Evolutionary conservation across 2,329 filamentous ascomycete species (phyloP).

Genomic region (Phialocephala subalpina): DNA sequence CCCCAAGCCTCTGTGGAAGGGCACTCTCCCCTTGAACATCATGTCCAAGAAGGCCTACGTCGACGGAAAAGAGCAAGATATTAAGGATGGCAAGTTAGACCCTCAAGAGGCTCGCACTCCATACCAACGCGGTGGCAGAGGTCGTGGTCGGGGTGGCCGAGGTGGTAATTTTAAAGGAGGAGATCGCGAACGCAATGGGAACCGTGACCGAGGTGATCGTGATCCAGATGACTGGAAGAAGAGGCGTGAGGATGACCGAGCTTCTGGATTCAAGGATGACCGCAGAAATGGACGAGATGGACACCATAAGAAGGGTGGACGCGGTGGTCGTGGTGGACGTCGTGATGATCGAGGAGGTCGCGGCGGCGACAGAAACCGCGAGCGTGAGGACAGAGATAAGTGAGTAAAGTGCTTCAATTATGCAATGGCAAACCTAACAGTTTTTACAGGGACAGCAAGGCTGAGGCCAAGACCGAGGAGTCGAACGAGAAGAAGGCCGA

Average conservation of each 20-base stretch:
- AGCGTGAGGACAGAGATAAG: conserved; percentile 45
- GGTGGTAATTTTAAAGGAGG: conserved; percentile 19
- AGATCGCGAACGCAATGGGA: conserved; percentile 22
- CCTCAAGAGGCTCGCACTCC: conserved; percentile 52
- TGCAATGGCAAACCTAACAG: conserved; percentile 24
- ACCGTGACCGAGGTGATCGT: conserved; percentile 41
- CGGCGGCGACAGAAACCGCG: conserved; percentile 46
- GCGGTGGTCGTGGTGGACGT: conserved; percentile 52
- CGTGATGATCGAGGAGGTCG: conserved; percentile 49
- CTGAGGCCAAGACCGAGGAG: conserved; percentile 30
- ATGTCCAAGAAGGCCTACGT: conserved; percentile 91
- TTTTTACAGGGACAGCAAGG: conserved; percentile 28
- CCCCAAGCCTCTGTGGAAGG: conserved; percentile 85
- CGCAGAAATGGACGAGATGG: conserved; percentile 47
- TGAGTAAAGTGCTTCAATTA: conserved; percentile 24
- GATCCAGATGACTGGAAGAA: conserved; percentile 70
- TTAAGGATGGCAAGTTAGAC: conserved; percentile 73
- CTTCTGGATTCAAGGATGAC: conserved; percentile 60
- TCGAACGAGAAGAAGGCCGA: conserved; percentile 36
- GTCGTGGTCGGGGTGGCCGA: conserved; percentile 25
- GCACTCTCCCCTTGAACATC: conserved; percentile 73
- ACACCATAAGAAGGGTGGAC: conserved; percentile 51
- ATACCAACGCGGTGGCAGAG: conserved; percentile 8
- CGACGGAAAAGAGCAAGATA: conserved; percentile 76
- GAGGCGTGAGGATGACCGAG: conserved; percentile 68